These are phyloP conservation scores for Verticillium zaregamsianum DNA, from an alignment of 2,329 filamentous ascomycete genomes.

Conservation along the genomic window DNA sequence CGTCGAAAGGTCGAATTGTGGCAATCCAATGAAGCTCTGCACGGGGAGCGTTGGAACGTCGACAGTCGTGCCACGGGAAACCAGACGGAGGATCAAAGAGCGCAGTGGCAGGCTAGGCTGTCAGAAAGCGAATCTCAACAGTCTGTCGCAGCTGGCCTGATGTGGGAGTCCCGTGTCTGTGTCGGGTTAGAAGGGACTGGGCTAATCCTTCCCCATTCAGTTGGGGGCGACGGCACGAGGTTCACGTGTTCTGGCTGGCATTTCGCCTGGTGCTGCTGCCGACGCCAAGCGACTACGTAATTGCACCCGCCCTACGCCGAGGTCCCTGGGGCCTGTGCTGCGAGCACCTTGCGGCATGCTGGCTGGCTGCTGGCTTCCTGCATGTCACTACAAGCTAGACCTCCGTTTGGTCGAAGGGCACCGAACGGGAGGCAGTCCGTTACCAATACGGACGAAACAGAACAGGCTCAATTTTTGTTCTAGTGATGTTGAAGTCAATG, in stretches of 20 bases:
- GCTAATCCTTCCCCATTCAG: not conserved
- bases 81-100: not conserved
- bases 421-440: not conserved
- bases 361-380: not conserved
- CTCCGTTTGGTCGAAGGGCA: not conserved
- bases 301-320: constrained; percentile 7
- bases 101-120: not conserved
- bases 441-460: not conserved
- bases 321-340: not conserved
- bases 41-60: not conserved
- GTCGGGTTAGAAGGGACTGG: not conserved
- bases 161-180: not conserved
- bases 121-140: not conserved
- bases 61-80: not conserved
- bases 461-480: not conserved
- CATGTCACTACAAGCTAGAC: not conserved
- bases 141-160: not conserved
- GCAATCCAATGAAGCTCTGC: not conserved
- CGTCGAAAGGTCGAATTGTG: not conserved
- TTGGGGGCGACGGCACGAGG: not conserved
- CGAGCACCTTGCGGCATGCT: too few relatives aligned
- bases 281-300: constrained; percentile 9
- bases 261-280: constrained; percentile 4
- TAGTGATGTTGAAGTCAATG: not conserved
- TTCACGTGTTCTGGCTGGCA: not conserved